Conservation (phyloP, 73 alveolate species). For the Paramecium octaurelia region DNA sequence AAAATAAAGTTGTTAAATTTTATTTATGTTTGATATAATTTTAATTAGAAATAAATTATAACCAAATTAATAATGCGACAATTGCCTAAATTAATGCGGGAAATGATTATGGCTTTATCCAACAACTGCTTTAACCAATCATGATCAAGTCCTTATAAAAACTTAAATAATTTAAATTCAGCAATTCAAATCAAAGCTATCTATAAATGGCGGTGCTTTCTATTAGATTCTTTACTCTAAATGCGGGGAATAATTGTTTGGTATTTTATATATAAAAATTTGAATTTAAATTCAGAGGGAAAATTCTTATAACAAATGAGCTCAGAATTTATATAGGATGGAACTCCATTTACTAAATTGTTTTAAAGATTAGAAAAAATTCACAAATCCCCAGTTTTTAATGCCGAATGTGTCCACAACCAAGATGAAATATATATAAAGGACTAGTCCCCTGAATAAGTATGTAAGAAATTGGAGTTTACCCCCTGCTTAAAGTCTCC, state of each 20-base stretch:
- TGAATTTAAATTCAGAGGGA: conserved; percentile 58
- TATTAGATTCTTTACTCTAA: not conserved
- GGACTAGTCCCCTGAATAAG: conserved; percentile 22
- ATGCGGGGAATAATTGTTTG: not conserved
- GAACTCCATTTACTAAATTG: conserved; percentile 42
- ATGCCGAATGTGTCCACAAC: not conserved
- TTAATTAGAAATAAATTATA: not conserved
- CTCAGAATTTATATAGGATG: not conserved
- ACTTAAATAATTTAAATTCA: not conserved
- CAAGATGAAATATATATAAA: not conserved
- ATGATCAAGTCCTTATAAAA: not conserved
- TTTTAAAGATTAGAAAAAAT: conserved; percentile 16
- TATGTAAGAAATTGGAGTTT: conserved; percentile 33
- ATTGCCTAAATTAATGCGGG: not conserved
- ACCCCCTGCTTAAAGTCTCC: not conserved
- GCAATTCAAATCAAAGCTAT: not conserved
- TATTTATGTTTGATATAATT: not conserved
- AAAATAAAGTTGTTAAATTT: not conserved
- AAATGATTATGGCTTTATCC: not conserved
- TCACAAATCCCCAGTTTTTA: not conserved
- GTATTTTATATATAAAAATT: conserved; percentile 19
- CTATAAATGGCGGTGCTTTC: not conserved
- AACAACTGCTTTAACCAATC: not conserved
- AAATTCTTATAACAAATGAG: not conserved
- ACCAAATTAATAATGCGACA: not conserved